Conservation (phyloP, 208 protist species). For the Acanthamoeba royreba region DNA sequence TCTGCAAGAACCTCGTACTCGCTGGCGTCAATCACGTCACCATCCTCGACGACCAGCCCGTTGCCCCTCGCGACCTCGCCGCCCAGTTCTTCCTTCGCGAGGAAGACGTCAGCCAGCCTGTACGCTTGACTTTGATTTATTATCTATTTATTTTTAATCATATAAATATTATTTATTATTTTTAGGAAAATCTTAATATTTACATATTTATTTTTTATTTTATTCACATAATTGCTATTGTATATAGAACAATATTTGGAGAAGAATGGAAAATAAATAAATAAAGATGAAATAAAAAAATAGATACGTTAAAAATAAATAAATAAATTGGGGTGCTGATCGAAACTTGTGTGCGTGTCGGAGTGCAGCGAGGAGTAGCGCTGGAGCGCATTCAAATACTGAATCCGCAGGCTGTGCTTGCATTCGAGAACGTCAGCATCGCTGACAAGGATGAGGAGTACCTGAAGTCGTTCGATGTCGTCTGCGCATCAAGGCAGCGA, state of each 20-base stretch:
- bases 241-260: too few relatives aligned
- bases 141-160: neutral
- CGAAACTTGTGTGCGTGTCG: too few relatives aligned
- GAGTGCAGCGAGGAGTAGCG: neutral
- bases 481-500: neutral
- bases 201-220: neutral
- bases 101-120: conserved; percentile 81
- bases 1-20: conserved; percentile 22
- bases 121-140: neutral
- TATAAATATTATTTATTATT: neutral
- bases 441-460: neutral
- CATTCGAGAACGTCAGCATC: neutral
- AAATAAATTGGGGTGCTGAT: too few relatives aligned
- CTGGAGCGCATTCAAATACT: neutral
- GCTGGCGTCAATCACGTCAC: conserved; percentile 11
- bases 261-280: too few relatives aligned
- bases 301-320: too few relatives aligned
- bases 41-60: neutral
- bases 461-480: neutral
- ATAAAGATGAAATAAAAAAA: too few relatives aligned
- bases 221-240: neutral
- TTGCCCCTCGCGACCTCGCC: neutral
- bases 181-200: too few relatives aligned
- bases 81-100: conserved; percentile 87
- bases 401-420: neutral